These are phyloP conservation scores for Phialophora chinensis DNA, from an alignment of 2,329 filamentous ascomycete genomes.

Conservation along the genomic window DNA sequence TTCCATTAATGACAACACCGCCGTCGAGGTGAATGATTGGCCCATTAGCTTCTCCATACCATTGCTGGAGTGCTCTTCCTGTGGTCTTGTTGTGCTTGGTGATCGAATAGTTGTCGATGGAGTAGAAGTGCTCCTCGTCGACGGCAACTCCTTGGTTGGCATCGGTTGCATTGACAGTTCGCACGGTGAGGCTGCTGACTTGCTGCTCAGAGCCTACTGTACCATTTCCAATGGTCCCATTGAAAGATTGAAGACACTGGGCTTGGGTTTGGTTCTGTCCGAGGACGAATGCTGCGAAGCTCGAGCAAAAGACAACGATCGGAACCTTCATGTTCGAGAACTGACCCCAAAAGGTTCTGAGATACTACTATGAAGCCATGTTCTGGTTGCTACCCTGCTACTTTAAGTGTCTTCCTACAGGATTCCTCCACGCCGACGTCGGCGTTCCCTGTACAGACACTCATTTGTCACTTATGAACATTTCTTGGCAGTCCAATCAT, in stretches of 20 bases:
- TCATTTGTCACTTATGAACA: neutral
- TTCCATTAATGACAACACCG: conserved; percentile 22
- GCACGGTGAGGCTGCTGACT: conserved; percentile 12
- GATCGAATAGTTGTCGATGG: conserved; percentile 24
- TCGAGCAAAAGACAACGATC: neutral
- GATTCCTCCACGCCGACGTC: neutral
- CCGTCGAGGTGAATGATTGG: conserved; percentile 24
- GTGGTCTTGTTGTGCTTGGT: conserved; percentile 24
- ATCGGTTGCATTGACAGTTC: conserved; percentile 14
- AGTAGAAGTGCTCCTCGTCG: conserved; percentile 19
- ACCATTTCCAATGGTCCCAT: conserved; percentile 19
- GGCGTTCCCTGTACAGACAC: neutral
- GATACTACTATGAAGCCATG: neutral
- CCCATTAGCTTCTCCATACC: conserved; percentile 15
- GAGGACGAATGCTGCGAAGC: neutral
- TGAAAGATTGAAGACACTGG: conserved; percentile 12
- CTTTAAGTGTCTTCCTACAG: neutral
- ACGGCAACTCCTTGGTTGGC: conserved; percentile 24
- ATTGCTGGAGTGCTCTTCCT: conserved; percentile 12
- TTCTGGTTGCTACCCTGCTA: neutral
- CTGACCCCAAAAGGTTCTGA: neutral
- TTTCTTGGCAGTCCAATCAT: neutral
- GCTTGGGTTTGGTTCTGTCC: neutral
- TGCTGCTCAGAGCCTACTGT: conserved; percentile 17
- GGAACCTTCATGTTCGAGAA: neutral